A percentile compares a stretch with the other conserved stretches of the same genome.
phyloP scores from a whole-genome alignment of 345 rosid species.

The Alliaria petiolata region DNA sequence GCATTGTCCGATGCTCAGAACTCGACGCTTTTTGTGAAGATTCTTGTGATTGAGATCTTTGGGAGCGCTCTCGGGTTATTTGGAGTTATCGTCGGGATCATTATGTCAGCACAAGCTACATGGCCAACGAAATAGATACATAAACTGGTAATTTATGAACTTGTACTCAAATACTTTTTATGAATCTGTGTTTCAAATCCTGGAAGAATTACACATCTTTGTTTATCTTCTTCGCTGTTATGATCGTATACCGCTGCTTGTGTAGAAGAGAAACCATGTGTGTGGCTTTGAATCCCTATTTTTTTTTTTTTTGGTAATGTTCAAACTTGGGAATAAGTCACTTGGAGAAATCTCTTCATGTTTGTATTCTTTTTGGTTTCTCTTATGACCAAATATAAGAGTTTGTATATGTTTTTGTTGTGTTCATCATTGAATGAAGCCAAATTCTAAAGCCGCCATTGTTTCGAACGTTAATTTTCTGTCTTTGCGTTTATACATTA shows the following conservation, averaged over 20 bases:
- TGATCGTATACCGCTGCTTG: neutral
- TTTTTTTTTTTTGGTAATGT: neutral
- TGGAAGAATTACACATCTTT: slow-evolving; percentile 11
- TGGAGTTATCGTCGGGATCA: slow-evolving; percentile 91
- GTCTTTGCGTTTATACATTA: neutral
- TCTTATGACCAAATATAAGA: neutral
- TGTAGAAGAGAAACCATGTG: slow-evolving; percentile 2
- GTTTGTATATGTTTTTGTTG: neutral
- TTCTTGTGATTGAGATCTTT: slow-evolving; percentile 91
- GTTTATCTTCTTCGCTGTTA: neutral
- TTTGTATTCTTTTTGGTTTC: neutral
- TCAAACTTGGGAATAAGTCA: neutral
- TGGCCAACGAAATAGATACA: slow-evolving; percentile 62
- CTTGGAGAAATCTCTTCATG: neutral
- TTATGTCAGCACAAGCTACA: slow-evolving; percentile 95
- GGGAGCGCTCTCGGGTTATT: slow-evolving; percentile 96
- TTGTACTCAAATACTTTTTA: neutral
- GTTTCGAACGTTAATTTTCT: neutral
- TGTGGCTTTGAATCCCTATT: neutral
- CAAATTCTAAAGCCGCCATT: neutral
- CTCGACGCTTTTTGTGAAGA: slow-evolving; percentile 87
- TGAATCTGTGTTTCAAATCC: neutral
- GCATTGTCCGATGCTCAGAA: slow-evolving; percentile 94
- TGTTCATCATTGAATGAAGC: neutral
- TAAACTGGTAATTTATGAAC: neutral